These are phyloP conservation scores for Brassica carinata DNA, from an alignment of 345 rosid genomes.

Conservation along the genomic window DNA sequence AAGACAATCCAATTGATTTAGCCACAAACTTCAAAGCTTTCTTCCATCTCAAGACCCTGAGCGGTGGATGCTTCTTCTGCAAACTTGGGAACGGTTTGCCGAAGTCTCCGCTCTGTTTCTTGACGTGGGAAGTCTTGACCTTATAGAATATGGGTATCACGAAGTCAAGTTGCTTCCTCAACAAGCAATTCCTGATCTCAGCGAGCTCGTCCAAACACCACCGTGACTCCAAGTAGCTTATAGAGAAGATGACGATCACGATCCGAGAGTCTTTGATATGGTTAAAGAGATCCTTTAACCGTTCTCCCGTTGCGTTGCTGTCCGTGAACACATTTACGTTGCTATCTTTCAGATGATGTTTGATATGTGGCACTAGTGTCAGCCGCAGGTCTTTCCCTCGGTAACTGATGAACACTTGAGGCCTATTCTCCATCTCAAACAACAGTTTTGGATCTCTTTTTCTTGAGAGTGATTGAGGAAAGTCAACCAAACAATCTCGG, in stretches of 20 bases:
- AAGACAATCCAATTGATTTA: neutral
- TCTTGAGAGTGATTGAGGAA: neutral
- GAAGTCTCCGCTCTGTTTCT: neutral
- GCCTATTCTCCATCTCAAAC: neutral
- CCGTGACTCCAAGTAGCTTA: neutral
- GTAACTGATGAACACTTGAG: constrained; percentile 24
- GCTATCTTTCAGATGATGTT: neutral
- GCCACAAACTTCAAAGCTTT: neutral
- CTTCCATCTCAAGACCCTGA: neutral
- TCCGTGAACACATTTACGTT: constrained; percentile 32
- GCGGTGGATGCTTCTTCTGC: neutral
- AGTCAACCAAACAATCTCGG: neutral
- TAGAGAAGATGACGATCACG: neutral
- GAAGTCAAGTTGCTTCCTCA: neutral
- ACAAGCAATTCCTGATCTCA: neutral
- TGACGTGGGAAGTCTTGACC: neutral
- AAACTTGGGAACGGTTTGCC: neutral
- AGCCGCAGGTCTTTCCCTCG: neutral
- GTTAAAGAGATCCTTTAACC: neutral
- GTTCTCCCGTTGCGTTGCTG: neutral
- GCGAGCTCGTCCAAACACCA: neutral
- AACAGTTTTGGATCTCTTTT: neutral
- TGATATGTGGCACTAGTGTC: constrained; percentile 1
- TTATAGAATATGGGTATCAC: neutral
- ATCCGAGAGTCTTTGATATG: neutral